These are phyloP conservation scores for Stylosanthes scabra DNA, from an alignment of 331 rosid species.

Conservation along the genomic window DNA sequence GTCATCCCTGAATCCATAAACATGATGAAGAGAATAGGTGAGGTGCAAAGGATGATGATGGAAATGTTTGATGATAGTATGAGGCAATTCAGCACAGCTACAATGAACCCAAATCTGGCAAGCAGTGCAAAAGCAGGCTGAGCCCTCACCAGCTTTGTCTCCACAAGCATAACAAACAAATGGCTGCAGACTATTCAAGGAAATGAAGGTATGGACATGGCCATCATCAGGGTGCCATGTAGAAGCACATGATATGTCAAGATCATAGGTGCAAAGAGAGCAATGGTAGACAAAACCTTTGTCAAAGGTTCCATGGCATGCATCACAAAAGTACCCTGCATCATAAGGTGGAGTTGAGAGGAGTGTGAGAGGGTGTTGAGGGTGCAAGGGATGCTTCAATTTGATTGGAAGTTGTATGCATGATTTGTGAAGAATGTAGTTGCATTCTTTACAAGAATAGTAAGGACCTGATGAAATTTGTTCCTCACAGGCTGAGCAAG, in stretches of 20 bases:
- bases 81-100: neutral
- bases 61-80: neutral
- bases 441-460: neutral
- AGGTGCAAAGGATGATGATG: neutral
- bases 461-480: slow-evolving; percentile 25
- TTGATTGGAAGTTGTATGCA: neutral
- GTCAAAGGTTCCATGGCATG: neutral
- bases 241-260: slow-evolving; percentile 14
- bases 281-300: neutral
- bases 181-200: neutral
- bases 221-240: neutral
- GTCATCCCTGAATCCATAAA: neutral
- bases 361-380: slow-evolving; percentile 22
- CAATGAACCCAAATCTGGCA: neutral
- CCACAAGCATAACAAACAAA: slow-evolving; percentile 26
- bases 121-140: neutral
- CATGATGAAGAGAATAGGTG: neutral
- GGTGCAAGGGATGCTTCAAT: slow-evolving; percentile 5
- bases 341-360: slow-evolving; percentile 4
- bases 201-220: neutral
- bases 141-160: neutral
- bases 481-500: slow-evolving; percentile 14
- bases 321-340: neutral
- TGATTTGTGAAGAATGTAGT: slow-evolving; percentile 7
- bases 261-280: neutral